Percentiles rank a stretch among this genome's conserved stretches.
phyloP scores from a whole-genome alignment of 2,329 filamentous ascomycete species.

The Thelonectria blattea region DNA sequence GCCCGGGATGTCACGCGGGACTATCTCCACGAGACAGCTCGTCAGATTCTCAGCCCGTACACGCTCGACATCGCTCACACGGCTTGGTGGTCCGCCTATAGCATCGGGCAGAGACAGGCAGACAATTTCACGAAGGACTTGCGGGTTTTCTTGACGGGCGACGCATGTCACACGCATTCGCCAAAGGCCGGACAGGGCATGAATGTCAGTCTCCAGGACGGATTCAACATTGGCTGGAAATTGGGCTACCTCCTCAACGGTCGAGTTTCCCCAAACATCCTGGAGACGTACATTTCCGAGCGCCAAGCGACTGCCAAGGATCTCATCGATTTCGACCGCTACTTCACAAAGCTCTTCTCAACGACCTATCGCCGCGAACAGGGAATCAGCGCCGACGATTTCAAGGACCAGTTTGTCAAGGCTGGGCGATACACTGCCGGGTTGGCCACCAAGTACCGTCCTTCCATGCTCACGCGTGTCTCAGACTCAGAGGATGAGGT shows the following conservation, averaged over 20 bases:
- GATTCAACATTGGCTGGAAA: conserved; percentile 63
- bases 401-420: conserved; percentile 18
- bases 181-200: conserved; percentile 72
- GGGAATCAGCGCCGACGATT: conserved; percentile 18
- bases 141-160: conserved; percentile 72
- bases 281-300: conserved; percentile 55
- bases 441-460: conserved; percentile 19
- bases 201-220: conserved; percentile 73
- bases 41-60: conserved; percentile 60
- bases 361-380: conserved; percentile 14
- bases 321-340: conserved; percentile 63
- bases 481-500: neutral
- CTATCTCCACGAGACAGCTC: conserved; percentile 45
- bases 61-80: conserved; percentile 57
- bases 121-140: conserved; percentile 58
- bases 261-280: conserved; percentile 42
- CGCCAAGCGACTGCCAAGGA: conserved; percentile 64
- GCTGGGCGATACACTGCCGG: conserved; percentile 32
- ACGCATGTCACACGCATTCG: conserved; percentile 62
- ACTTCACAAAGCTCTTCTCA: conserved; percentile 23
- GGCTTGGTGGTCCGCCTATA: conserved; percentile 68
- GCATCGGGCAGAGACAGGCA: conserved; percentile 68
- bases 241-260: conserved; percentile 50
- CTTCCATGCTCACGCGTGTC: conserved; percentile 10
- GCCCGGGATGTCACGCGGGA: conserved; percentile 54